Percentiles rank a stretch among this genome's conserved stretches.
Evolutionary conservation across 352 stramenopile genomes (phyloP).

Genomic region (Elongisporangium anandrum): DNA sequence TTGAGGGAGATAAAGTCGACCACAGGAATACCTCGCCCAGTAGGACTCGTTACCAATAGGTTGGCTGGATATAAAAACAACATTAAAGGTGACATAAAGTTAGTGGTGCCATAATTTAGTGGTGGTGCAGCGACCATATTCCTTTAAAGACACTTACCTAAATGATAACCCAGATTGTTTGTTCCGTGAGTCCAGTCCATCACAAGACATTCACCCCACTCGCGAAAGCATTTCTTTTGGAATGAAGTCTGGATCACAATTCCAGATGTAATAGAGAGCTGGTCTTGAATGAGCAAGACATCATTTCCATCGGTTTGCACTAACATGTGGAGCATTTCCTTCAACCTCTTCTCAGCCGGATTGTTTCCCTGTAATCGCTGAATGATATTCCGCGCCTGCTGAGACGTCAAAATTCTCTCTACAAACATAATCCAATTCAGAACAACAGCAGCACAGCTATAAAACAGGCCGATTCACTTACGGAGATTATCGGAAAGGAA

Average conservation of each 20-base stretch:
- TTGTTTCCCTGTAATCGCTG: slow-evolving; percentile 7
- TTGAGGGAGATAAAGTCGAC: slow-evolving; percentile 16
- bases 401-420: slow-evolving; percentile 6
- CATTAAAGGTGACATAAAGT: background rate
- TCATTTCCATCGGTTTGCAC: slow-evolving; percentile 10
- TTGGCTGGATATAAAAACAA: slow-evolving; percentile 5
- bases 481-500: slow-evolving; percentile 11
- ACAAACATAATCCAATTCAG: slow-evolving; percentile 2
- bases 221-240: slow-evolving; percentile 15
- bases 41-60: slow-evolving; percentile 13
- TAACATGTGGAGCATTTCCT: slow-evolving; percentile 11
- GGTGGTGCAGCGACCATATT: slow-evolving; percentile 2
- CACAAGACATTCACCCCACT: slow-evolving; percentile 14
- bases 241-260: slow-evolving; percentile 11
- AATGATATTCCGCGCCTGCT: slow-evolving; percentile 12
- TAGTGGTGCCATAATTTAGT: too few relatives aligned
- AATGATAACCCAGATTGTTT: slow-evolving; percentile 17
- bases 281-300: slow-evolving; percentile 13
- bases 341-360: slow-evolving; percentile 6
- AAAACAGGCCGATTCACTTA: background rate
- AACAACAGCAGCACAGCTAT: background rate
- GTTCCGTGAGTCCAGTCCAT: slow-evolving; percentile 22
- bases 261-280: slow-evolving; percentile 9
- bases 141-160: too few relatives aligned
- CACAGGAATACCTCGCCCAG: slow-evolving; percentile 11